phyloP scores from a whole-genome alignment of 257 asterid species.

The Eustoma russellianum region DNA sequence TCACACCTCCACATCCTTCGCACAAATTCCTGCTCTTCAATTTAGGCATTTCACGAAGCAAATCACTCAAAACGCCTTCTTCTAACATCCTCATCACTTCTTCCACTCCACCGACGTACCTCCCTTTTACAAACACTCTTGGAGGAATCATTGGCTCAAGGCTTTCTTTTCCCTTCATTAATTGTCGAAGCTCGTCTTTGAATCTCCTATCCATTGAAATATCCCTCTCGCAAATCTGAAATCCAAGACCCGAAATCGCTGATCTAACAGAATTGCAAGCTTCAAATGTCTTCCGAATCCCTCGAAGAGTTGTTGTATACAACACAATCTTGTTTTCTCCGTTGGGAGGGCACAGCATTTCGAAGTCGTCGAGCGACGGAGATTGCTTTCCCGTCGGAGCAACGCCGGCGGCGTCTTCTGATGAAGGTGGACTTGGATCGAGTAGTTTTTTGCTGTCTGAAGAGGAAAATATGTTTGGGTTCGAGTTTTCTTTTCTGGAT shows the following conservation, averaged over 20 bases:
- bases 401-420: not conserved
- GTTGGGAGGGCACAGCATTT: constrained; percentile 56
- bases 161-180: constrained; percentile 42
- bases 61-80: constrained; percentile 43
- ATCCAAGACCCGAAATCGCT: constrained; percentile 46
- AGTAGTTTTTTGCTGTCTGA: too few species aligned
- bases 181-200: constrained; percentile 52
- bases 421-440: not conserved
- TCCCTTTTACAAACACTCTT: constrained; percentile 62
- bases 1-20: constrained; percentile 71
- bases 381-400: not conserved
- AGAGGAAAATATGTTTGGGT: constrained; percentile 16
- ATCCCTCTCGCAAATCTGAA: constrained; percentile 60
- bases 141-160: constrained; percentile 51
- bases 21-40: constrained; percentile 42
- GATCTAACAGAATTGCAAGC: constrained; percentile 76
- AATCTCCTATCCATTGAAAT: constrained; percentile 81
- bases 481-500: constrained; percentile 21
- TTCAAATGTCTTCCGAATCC: constrained; percentile 80
- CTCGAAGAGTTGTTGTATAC: constrained; percentile 78
- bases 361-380: constrained; percentile 28
- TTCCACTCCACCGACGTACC: constrained; percentile 74
- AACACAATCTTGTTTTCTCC: constrained; percentile 67
- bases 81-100: constrained; percentile 60
- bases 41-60: constrained; percentile 59